These are phyloP conservation scores for Cordyceps fumosorosea DNA, from an alignment of 2,329 filamentous ascomycete genomes.

Conservation along the genomic window DNA sequence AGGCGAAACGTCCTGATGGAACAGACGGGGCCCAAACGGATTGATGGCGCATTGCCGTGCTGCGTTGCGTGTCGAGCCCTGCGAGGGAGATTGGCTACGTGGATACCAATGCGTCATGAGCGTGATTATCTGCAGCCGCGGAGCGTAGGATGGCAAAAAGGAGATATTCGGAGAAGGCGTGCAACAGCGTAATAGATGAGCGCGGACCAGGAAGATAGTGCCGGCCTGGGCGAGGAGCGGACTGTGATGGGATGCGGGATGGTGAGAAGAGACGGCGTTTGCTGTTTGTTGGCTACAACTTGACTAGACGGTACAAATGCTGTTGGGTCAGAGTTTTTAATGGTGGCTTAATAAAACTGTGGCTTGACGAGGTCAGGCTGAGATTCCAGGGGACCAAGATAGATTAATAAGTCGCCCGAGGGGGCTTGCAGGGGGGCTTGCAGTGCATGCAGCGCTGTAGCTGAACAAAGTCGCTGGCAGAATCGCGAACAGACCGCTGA, in stretches of 20 bases:
- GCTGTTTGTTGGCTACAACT: background rate
- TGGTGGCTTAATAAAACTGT: background rate
- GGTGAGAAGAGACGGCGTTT: background rate
- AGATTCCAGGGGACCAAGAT: background rate
- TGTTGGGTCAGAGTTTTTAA: conserved; percentile 8
- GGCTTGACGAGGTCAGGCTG: background rate
- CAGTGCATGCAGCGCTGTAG: background rate
- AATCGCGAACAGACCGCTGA: too few species aligned
- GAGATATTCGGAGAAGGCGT: background rate
- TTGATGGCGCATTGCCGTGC: background rate
- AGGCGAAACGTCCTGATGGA: background rate
- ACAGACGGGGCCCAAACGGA: conserved; percentile 7
- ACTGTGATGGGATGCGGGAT: background rate
- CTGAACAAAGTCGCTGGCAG: too few species aligned
- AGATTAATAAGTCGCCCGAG: too few species aligned
- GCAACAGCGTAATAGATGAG: background rate
- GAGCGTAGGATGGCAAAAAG: background rate
- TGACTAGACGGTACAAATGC: background rate
- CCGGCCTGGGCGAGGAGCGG: background rate
- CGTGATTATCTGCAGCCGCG: conserved; percentile 1
- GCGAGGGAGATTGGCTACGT: conserved; percentile 2
- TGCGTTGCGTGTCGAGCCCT: background rate
- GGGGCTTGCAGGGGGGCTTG: background rate
- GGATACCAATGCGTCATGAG: conserved; percentile 12
- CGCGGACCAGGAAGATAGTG: background rate